Base-by-base conservation (phyloP, 1,284 basidiomycete species). In the Ganoderma meredithae region DNA sequence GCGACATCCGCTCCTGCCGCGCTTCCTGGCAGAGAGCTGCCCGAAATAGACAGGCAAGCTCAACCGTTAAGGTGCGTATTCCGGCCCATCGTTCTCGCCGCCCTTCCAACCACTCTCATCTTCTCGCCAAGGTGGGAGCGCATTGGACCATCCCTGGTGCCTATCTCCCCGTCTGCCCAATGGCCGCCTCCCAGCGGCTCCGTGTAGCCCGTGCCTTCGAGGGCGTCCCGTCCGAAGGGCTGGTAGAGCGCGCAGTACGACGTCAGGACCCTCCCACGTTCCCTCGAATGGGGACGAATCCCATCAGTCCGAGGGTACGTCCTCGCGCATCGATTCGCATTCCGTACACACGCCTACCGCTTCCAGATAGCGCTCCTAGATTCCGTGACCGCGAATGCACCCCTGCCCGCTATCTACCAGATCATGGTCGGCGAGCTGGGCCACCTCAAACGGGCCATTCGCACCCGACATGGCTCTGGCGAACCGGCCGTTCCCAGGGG, bases 61-160 rank as follows among this genome's bases (percentile, higher is more conserved):
- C 71, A 72, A 72, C 60, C 71, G 67, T 72, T 70, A 70, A 64
- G 62, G 65, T 72, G 69, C 65, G 68, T 59, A 60, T 60, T 53
- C 71, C 65, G 64, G 25, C 33, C 52, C 27, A 52, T 60, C 62
- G 64, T 69, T 63, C 49, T 56, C 31, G 27, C 64, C 49, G 59
- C 43, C 41, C 43, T 19, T 60, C 36, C 58, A 60, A 60, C 10
- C 40, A 47, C 65, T 68, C 68, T 63, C 64, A 65, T 67, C 63
- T 64, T 66, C 49, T 61, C 41, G 66, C 62, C 62, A 63, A 68
- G 71, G 69, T 70, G 71, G 53, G 71, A 72, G 65, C 40, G 2
- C 56, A 10, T 31, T 49, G 49, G 52, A 31, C 59, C 41, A 25
- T 41, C 43, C 44, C 61, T 36, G 63, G 65, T 47, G 65, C 63